Evolutionary conservation across 345 rosid genomes (phyloP).

Genomic region (Camelina hispida): DNA sequence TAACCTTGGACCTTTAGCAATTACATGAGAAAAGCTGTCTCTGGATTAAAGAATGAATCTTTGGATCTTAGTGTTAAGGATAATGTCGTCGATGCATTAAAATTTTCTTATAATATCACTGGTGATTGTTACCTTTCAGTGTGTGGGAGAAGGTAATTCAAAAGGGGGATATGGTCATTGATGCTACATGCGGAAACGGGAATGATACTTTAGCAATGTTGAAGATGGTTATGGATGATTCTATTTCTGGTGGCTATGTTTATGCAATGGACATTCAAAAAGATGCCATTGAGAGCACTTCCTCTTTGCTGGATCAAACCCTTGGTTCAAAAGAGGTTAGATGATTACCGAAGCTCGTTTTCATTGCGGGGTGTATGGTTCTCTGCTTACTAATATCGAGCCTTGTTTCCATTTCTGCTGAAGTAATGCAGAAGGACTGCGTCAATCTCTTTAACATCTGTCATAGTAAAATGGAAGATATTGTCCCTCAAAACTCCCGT

Average conservation of each 20-base stretch:
- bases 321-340: constrained; percentile 64
- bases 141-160: constrained; percentile 76
- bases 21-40: background rate
- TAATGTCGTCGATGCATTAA: background rate
- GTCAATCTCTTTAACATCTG: constrained; percentile 71
- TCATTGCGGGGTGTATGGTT: background rate
- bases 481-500: constrained; percentile 54
- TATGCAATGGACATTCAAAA: constrained; percentile 81
- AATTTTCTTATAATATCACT: background rate
- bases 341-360: constrained; percentile 21
- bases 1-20: too few species aligned
- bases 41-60: background rate
- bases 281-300: constrained; percentile 64
- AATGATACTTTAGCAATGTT: constrained; percentile 79
- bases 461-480: constrained; percentile 83
- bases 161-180: constrained; percentile 74
- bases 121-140: constrained; percentile 47
- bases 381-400: constrained; percentile 6
- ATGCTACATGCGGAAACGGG: constrained; percentile 95
- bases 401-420: constrained; percentile 31
- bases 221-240: constrained; percentile 67
- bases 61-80: constrained; percentile 2
- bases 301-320: constrained; percentile 56
- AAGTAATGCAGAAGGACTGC: constrained; percentile 63
- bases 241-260: constrained; percentile 57